Evolutionary conservation across 176 grass and related monocot genomes (phyloP).

Genomic region (Chrysopogon serrulatus): DNA sequence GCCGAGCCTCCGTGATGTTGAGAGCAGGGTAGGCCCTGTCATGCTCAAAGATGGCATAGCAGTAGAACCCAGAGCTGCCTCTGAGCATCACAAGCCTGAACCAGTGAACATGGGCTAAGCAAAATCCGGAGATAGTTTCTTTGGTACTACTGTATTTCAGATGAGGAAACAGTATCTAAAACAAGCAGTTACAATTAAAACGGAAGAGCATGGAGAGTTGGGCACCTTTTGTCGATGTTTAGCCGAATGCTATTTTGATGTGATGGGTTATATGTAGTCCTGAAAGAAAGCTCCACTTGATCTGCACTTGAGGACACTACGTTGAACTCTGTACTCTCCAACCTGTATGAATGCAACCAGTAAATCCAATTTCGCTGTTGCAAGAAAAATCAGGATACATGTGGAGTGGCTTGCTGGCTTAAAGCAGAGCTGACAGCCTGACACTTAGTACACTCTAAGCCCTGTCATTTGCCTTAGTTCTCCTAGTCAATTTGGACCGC

Average conservation of each 20-base stretch:
- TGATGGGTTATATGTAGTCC: conserved; percentile 49
- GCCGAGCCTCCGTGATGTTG: conserved; percentile 31
- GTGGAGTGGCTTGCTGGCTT: background rate
- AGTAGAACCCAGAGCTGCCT: conserved; percentile 75
- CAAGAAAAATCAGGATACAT: background rate
- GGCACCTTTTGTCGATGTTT: conserved; percentile 60
- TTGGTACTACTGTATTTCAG: background rate
- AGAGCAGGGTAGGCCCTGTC: conserved; percentile 20
- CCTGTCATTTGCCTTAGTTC: background rate
- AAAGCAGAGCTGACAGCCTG: background rate
- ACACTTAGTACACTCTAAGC: background rate
- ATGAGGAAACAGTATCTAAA: background rate
- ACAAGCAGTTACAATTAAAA: background rate
- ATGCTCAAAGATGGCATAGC: conserved; percentile 67
- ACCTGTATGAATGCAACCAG: conserved; percentile 17
- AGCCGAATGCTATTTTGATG: conserved; percentile 7
- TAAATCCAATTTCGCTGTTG: background rate
- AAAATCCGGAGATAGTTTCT: background rate
- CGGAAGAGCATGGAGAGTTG: too few relatives aligned
- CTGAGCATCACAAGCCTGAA: conserved; percentile 58
- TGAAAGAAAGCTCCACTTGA: conserved; percentile 75
- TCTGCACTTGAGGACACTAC: conserved; percentile 35
- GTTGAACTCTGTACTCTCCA: conserved; percentile 41
- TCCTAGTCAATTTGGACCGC: too few relatives aligned
- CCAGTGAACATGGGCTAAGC: background rate